These are phyloP conservation scores for Rubroboletus pulcherrimus DNA, from an alignment of 768 basidiomycete genomes.

Conservation along the genomic window DNA sequence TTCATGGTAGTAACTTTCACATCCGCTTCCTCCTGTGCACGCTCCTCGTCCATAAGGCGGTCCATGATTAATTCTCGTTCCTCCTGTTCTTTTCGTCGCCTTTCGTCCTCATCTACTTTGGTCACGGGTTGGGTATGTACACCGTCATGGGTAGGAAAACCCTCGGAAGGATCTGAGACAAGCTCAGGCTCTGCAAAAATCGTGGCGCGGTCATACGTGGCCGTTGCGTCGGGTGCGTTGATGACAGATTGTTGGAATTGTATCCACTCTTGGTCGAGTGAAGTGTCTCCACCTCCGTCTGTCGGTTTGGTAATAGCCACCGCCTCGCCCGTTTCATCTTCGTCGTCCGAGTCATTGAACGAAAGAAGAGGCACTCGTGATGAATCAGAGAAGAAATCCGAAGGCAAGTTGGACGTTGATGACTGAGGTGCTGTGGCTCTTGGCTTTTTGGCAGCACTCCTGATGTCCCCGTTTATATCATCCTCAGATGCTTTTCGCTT, in stretches of 20 bases:
- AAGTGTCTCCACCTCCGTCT: constrained; percentile 14
- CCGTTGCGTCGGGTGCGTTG: constrained; percentile 38
- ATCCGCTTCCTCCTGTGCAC: constrained; percentile 85
- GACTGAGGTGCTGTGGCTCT: constrained; percentile 19
- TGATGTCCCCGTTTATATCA: constrained; percentile 21
- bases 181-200: constrained; percentile 66
- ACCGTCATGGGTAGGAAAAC: constrained; percentile 43
- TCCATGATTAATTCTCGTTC: constrained; percentile 85
- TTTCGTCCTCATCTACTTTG: constrained; percentile 33
- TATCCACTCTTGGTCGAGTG: constrained; percentile 70
- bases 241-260: constrained; percentile 66
- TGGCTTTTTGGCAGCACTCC: constrained; percentile 30
- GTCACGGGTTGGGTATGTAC: constrained; percentile 15
- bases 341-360: constrained; percentile 41
- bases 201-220: constrained; percentile 67
- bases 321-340: constrained; percentile 30
- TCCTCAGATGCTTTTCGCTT: constrained; percentile 32
- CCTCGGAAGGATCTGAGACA: constrained; percentile 40
- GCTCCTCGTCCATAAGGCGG: constrained; percentile 77
- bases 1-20: constrained; percentile 66
- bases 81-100: constrained; percentile 57
- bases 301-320: background rate
- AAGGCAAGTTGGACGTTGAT: constrained; percentile 42
- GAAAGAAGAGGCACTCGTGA: constrained; percentile 43
- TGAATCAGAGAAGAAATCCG: constrained; percentile 81